Evolutionary conservation across 495 filamentous ascomycete genomes (phyloP).

Genomic region (Talaromyces wortmannii): DNA sequence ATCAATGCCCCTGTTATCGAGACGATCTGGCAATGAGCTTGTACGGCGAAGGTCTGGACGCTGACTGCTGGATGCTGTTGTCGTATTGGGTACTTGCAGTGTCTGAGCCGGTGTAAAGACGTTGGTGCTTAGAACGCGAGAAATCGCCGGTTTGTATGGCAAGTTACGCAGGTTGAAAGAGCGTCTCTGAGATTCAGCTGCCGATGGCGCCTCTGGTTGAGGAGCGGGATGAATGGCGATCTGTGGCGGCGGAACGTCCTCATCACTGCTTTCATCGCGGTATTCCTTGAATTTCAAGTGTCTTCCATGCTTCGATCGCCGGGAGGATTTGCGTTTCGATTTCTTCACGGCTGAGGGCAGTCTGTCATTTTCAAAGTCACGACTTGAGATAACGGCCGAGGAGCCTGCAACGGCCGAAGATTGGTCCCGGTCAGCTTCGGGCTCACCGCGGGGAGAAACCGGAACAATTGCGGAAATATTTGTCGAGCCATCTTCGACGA

Average conservation of each 20-base stretch:
- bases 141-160: conserved; percentile 43
- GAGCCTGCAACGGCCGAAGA: background rate
- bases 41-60: conserved; percentile 64
- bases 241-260: conserved; percentile 4
- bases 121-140: conserved; percentile 56
- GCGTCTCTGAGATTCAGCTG: conserved; percentile 14
- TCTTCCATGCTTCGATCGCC: conserved; percentile 3
- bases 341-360: background rate
- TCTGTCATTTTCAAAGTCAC: background rate
- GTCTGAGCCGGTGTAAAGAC: conserved; percentile 47
- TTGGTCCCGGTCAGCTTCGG: background rate
- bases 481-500: background rate
- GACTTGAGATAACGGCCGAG: background rate
- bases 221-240: conserved; percentile 20
- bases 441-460: background rate
- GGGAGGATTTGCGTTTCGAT: conserved; percentile 2
- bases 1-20: background rate
- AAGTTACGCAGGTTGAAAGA: conserved; percentile 39
- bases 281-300: conserved; percentile 2
- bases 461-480: background rate
- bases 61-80: conserved; percentile 44
- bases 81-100: conserved; percentile 7
- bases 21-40: conserved; percentile 61
- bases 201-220: background rate
- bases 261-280: conserved; percentile 7